A percentile compares a stretch with the other conserved stretches of the same genome.
Evolutionary conservation across 2,329 filamentous ascomycete species (phyloP).

Genomic region (Plenodomus biglobosus): DNA sequence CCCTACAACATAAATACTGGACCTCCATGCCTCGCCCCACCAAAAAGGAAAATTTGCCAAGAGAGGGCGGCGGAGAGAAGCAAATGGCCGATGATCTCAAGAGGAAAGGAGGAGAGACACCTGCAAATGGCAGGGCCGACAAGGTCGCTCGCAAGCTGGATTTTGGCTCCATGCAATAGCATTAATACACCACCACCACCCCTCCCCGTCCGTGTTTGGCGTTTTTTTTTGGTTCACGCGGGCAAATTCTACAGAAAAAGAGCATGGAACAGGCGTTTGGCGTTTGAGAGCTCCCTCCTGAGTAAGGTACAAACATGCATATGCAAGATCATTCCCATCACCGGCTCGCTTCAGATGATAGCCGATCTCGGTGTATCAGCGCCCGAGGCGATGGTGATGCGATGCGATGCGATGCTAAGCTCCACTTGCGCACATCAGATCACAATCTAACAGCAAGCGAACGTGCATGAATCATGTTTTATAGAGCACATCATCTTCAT

Average conservation of each 20-base stretch:
- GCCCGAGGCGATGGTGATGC: neutral
- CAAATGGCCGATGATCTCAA: conserved; percentile 83
- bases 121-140: conserved; percentile 59
- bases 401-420: neutral
- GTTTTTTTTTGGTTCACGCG: too few relatives aligned
- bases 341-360: neutral
- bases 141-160: conserved; percentile 78
- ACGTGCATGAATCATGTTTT: too few relatives aligned
- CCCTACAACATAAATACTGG: conserved; percentile 87
- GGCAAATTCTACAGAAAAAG: too few relatives aligned
- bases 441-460: too few relatives aligned
- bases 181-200: too few relatives aligned
- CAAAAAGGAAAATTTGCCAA: conserved; percentile 78
- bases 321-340: too few relatives aligned
- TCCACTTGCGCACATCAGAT: neutral
- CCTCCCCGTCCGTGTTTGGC: too few relatives aligned
- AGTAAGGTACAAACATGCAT: neutral
- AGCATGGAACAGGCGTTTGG: conserved; percentile 6
- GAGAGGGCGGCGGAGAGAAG: conserved; percentile 66
- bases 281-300: too few relatives aligned
- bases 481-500: too few relatives aligned
- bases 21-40: conserved; percentile 79
- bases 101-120: conserved; percentile 68
- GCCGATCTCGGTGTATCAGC: conserved; percentile 4
- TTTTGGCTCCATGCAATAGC: conserved; percentile 25